Evolutionary conservation across 352 stramenopile species (phyloP), one percentile per base, ranked within the genome.

Genomic region (Phytopythium ostracodes): DNA sequence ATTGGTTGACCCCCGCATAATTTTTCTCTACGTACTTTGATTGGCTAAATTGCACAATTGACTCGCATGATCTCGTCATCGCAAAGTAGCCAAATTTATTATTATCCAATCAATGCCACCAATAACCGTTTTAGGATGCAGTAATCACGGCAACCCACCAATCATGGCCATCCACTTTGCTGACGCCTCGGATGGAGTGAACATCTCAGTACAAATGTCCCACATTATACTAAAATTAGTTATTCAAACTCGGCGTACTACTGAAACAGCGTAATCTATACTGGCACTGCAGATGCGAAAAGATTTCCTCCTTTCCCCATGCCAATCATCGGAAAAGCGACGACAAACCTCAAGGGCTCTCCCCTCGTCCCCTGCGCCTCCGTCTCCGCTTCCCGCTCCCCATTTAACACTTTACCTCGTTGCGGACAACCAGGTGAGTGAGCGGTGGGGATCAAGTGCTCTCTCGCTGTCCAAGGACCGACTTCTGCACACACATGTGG

Each of bases 351-450:
- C 29, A 33, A 33, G 4, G 7, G 7, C 29, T 33, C 29, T 7
- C 29, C 29, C 29, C 29, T 44, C 38, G 4, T 7, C 29, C 29
- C 29, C 29, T 44, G 12, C 38, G 10, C 38, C 38, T 44, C 38
- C 38, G 4, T 25, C 40, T 20, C 15, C 11, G 3, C 11, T 29
- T 9, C 22, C 11, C 2, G n/a, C n/a, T 17, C 43, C 43, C 22
- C 46, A 52, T 22, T 52, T 35, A 33, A 52, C 46, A 33, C 46
- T 52, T 52, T 52, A 24, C 46, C 46, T n/a, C 46, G 12, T 33
- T 18, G 46, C 22, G n/a, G 22, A 33, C 8, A 52, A 0, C 46
- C 2, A 52, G 46, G 46, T 52, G 46, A 52, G 46, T 51, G 44
- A 20, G 29, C 29, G 4, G 29, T 33, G 29, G 38, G 38, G 38